These are phyloP conservation scores for Lignosus rhinocerotis DNA, from an alignment of 1,284 basidiomycete species.

Conservation along the genomic window DNA sequence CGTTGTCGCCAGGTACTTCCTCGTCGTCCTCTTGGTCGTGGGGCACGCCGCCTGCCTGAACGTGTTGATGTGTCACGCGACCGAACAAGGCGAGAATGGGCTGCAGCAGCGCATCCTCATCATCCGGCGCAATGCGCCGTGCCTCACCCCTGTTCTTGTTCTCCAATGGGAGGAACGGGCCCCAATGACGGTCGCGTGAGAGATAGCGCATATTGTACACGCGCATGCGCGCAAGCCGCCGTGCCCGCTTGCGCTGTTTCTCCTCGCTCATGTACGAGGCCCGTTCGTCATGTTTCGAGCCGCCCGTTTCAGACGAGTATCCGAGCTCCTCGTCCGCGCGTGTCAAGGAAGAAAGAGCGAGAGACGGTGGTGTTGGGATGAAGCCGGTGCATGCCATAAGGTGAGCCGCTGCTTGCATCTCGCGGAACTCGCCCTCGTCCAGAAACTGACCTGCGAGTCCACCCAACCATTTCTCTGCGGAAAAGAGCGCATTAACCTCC, in stretches of 20 bases:
- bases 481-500: conserved; percentile 21
- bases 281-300: background rate
- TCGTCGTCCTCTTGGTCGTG: conserved; percentile 3
- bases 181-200: conserved; percentile 43
- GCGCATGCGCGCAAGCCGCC: conserved; percentile 41
- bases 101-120: conserved; percentile 16
- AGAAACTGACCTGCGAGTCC: conserved; percentile 16
- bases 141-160: background rate
- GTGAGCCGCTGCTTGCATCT: conserved; percentile 20
- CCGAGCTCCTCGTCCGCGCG: background rate
- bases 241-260: conserved; percentile 33
- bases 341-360: background rate
- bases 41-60: background rate
- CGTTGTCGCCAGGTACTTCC: no score
- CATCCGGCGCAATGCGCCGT: background rate
- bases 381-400: conserved; percentile 25
- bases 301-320: background rate
- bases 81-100: conserved; percentile 16
- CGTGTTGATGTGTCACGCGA: conserved; percentile 2
- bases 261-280: conserved; percentile 16
- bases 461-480: conserved; percentile 19
- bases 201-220: conserved; percentile 51
- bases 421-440: conserved; percentile 9
- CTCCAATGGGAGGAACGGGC: conserved; percentile 41
- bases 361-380: conserved; percentile 9